phyloP scores from a whole-genome alignment of 495 filamentous ascomycete species.

The Podospora bellae-mahoneyi region DNA sequence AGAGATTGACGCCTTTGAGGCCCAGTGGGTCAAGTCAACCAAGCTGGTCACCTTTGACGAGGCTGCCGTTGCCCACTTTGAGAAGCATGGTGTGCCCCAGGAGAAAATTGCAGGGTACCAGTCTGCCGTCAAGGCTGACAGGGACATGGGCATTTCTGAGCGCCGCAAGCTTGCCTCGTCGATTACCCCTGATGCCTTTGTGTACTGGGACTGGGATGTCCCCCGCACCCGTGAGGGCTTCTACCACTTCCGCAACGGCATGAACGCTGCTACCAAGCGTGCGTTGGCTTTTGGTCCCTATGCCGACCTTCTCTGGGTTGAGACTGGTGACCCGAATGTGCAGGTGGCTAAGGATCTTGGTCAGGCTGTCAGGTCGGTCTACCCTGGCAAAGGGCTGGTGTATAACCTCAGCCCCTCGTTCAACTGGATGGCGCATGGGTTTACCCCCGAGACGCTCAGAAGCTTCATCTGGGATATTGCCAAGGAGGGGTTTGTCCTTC shows the following conservation, averaged over 20 bases:
- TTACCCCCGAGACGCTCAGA: conserved; percentile 70
- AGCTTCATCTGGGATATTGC: conserved; percentile 96
- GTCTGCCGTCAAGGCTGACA: conserved; percentile 53
- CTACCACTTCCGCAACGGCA: conserved; percentile 91
- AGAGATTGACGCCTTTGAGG: conserved; percentile 82
- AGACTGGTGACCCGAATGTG: conserved; percentile 86
- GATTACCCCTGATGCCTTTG: conserved; percentile 52
- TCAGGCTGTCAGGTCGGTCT: conserved; percentile 59
- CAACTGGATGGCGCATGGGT: conserved; percentile 97
- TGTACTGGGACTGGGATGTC: conserved; percentile 85
- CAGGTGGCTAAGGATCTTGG: conserved; percentile 71
- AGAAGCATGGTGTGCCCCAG: conserved; percentile 56
- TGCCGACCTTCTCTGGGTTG: conserved; percentile 95
- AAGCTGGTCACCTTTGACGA: conserved; percentile 90
- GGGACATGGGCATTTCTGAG: conserved; percentile 69
- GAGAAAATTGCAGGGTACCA: conserved; percentile 65
- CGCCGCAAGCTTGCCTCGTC: conserved; percentile 67
- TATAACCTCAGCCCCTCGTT: conserved; percentile 96
- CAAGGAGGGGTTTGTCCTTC: conserved; percentile 87
- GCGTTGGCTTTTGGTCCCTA: conserved; percentile 87
- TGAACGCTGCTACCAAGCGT: conserved; percentile 86
- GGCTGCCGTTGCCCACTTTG: conserved; percentile 73
- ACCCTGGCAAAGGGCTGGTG: conserved; percentile 81
- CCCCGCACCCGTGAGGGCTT: conserved; percentile 92
- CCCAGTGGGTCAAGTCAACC: conserved; percentile 84